Evolutionary conservation across 2,329 filamentous ascomycete species (phyloP), one percentile per base, ranked within the genome.

Genomic region (Berkeleyomyces rouxiae): DNA sequence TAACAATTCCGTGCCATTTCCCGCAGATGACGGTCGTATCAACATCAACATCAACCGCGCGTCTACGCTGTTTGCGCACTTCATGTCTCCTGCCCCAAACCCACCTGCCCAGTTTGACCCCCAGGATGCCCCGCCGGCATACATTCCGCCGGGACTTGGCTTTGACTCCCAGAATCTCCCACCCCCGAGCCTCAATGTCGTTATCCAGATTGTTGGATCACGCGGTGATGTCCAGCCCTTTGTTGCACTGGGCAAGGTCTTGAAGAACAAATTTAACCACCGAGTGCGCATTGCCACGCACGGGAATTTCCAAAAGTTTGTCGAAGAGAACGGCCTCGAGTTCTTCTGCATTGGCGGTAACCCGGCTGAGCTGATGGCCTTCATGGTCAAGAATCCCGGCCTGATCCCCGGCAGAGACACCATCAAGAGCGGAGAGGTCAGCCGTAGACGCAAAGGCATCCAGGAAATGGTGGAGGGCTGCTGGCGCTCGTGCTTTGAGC

Each of bases 311-410:
- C 77, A 82, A 67, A 71, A 76, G 0, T 88, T 90, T 67, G 83
- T 90, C 3, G 79, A 83, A 65, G 81, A 87, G 61, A 83, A 84
- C 70, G 85, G 79, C 0, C 77, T 91, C 11, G 87, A 90, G 68
- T 91, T 90, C 71, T 90, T 87, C 71, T 81, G 75, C 65, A 87
- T 90, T 60, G 86, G 86, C n/a, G 87, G 86, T 2, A 85, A 90
- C 70, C 87, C 87, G 1, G 80, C 83, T 1, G 81, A 87, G 68
- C 76, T 90, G 51, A 90, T 90, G 87, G 88, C 89, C 2, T 95
- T 92, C 69, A 95, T 95, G 89, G 89, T 93, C 55, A 91, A 91
- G 72, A 87, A 93, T 67, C 88, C 90, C 0, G 88, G 89, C 0
- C 76, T 95, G 40, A 89, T 95, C 85, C 90, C 90, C 1, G 86